Evolutionary conservation across 805 yeast genomes (phyloP).

Genomic region (Trichomonascus vanleenenianus): DNA sequence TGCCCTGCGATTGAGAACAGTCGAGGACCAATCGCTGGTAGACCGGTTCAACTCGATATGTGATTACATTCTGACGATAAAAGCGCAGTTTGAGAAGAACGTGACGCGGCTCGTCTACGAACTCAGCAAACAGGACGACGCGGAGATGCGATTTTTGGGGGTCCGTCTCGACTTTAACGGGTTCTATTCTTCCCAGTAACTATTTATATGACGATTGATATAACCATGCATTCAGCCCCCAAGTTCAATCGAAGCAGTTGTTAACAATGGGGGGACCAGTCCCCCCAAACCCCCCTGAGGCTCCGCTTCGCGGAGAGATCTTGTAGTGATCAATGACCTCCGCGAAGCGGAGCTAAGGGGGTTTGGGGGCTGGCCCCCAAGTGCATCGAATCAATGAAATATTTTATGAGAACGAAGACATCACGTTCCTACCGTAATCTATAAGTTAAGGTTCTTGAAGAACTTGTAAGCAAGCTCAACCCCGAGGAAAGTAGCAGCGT

Average conservation of each 20-base stretch:
- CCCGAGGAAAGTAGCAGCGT: conserved; percentile 97
- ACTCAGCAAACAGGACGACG: conserved; percentile 23
- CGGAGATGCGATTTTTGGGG: conserved; percentile 29
- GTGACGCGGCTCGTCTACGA: conserved; percentile 22
- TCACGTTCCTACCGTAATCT: neutral
- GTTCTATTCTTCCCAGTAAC: conserved; percentile 14
- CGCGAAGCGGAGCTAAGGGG: too few relatives aligned
- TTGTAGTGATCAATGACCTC: too few relatives aligned
- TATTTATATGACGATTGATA: too few relatives aligned
- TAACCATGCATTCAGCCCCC: neutral
- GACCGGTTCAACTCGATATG: conserved; percentile 13
- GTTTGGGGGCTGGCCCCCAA: too few relatives aligned
- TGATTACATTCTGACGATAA: conserved; percentile 13
- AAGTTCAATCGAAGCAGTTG: neutral
- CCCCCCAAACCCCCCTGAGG: too few relatives aligned
- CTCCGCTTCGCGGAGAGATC: too few relatives aligned
- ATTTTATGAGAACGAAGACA: neutral
- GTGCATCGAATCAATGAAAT: too few relatives aligned
- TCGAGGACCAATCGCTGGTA: neutral
- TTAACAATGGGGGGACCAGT: too few relatives aligned
- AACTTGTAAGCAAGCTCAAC: conserved; percentile 64
- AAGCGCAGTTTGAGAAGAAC: conserved; percentile 15
- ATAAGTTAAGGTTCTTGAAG: conserved; percentile 20
- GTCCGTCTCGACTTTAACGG: conserved; percentile 31
- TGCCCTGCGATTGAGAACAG: conserved; percentile 9